Evolutionary conservation across 2,329 filamentous ascomycete genomes (phyloP).

Genomic region (Cercospora canescens): DNA sequence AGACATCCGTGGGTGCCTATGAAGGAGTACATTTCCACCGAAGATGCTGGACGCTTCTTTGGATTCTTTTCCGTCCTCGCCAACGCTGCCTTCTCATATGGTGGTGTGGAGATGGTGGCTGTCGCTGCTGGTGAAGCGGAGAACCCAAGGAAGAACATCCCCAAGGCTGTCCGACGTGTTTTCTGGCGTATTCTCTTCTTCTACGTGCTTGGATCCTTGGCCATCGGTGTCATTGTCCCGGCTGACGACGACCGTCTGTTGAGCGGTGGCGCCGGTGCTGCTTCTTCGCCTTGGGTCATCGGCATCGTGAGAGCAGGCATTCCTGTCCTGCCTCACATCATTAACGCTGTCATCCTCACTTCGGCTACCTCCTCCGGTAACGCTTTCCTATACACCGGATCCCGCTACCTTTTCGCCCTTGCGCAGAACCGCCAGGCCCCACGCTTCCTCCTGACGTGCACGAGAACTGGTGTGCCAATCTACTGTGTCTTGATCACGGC

Average conservation of each 20-base stretch:
- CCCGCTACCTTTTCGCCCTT: slow-evolving; percentile 52
- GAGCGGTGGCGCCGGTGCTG: slow-evolving; percentile 43
- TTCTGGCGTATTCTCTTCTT: slow-evolving; percentile 54
- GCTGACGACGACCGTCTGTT: slow-evolving; percentile 54
- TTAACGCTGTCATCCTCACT: slow-evolving; percentile 75
- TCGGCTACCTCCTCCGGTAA: slow-evolving; percentile 71
- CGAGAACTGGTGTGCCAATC: slow-evolving; percentile 46
- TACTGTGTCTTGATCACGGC: slow-evolving; percentile 39
- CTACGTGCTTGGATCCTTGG: slow-evolving; percentile 58
- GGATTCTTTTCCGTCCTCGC: slow-evolving; percentile 57
- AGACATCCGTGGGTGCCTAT: slow-evolving; percentile 55
- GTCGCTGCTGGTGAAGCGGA: slow-evolving; percentile 58
- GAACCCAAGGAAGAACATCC: slow-evolving; percentile 55
- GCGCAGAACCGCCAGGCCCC: slow-evolving; percentile 56
- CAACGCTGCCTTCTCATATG: slow-evolving; percentile 52
- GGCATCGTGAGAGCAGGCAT: slow-evolving; percentile 68
- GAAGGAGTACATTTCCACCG: slow-evolving; percentile 62
- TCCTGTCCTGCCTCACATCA: slow-evolving; percentile 65
- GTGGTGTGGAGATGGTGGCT: slow-evolving; percentile 56
- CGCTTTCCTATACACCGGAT: slow-evolving; percentile 60
- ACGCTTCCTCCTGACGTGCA: slow-evolving; percentile 48
- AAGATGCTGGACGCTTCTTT: slow-evolving; percentile 54
- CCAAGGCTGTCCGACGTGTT: slow-evolving; percentile 55
- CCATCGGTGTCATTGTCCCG: slow-evolving; percentile 60
- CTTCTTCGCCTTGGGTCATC: slow-evolving; percentile 64